Base-by-base conservation (phyloP, 2,329 filamentous ascomycete genomes). In the Alternaria triticimaculans region DNA sequence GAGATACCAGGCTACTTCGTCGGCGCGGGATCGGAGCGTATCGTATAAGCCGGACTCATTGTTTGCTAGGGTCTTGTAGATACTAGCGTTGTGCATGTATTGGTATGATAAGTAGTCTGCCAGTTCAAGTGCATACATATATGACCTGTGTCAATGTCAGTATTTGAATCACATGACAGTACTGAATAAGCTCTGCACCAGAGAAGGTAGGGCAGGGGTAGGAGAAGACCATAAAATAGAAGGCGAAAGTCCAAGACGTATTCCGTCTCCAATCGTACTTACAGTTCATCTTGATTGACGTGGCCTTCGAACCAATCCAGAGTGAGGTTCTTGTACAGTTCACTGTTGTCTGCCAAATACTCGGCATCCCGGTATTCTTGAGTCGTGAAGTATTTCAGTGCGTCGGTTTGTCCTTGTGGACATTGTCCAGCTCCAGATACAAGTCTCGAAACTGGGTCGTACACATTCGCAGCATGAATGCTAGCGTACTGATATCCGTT, bases 401-500 rank as follows among this genome's bases (percentile, higher is more conserved):
- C 74, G 7, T 81, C 78, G 20, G 68, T 62, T 21, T 78, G 70
- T 50, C 83, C 80, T 48, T 71, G 68, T 0, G 78, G 76, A 63
- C 85, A 87, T 56, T 81, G 78, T 26, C 77, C 69, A n/a, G 82
- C 78, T 3, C 86, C 88, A 21, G 81, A 78, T 6, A 89, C 60
- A 58, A 81, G 84, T 44, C 87, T 78, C n/a, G 82, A 86, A 37
- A 82, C 79, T 3, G 86, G 83, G 66, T 89, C 87, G 1, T 79
- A 70, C 2, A 69, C 67, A 10, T 82, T 78, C 1, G 82, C 69
- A 0, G 83, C 81, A 20, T 83, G 73, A 21, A 89, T 82, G 28
- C 78, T 79, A 8, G 86, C 80, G 72, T 89, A 89, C 69, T 89
- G 87, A 69, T 89, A 89, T 41, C 87, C 87, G 50, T 80, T 74